Percentiles rank a stretch among this genome's conserved stretches.
Conservation (phyloP, 345 rosid genomes). For the Arabidopsis suecica region DNA sequence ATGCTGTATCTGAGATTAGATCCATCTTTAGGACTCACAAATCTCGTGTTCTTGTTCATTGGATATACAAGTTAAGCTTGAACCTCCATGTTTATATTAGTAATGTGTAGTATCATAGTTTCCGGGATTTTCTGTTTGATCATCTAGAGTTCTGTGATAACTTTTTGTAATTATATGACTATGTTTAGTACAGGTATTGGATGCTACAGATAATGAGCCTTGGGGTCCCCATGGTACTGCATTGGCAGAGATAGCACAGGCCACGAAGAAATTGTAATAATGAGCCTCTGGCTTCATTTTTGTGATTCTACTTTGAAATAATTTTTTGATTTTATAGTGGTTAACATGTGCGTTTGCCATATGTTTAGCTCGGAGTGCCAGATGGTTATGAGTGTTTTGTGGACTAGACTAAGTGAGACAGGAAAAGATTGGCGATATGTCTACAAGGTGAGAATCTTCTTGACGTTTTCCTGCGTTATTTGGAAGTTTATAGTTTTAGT, state of each 20-base stretch:
- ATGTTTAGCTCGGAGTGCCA: constrained; percentile 83
- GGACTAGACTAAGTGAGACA: constrained; percentile 89
- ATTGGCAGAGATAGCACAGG: constrained; percentile 90
- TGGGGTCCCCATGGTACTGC: constrained; percentile 99
- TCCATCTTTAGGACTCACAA: neutral
- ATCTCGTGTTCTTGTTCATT: neutral
- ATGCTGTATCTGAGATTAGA: neutral
- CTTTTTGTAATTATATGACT: neutral
- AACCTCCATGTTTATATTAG: neutral
- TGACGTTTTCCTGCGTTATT: constrained; percentile 18
- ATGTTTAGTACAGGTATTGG: constrained; percentile 71
- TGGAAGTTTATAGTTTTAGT: constrained; percentile 4
- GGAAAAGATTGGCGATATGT: constrained; percentile 99
- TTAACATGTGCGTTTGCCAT: constrained; percentile 38
- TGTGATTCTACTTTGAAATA: neutral
- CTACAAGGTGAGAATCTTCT: constrained; percentile 69
- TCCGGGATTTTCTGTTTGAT: neutral
- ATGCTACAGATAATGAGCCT: constrained; percentile 97
- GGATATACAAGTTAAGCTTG: constrained; percentile 6
- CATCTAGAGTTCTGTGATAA: neutral
- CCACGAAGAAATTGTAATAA: constrained; percentile 86
- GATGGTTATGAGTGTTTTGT: constrained; percentile 90
- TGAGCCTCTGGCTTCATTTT: constrained; percentile 8
- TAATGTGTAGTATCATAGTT: too few relatives aligned
- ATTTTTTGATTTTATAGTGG: constrained; percentile 21